A percentile compares a stretch with the other conserved stretches of the same genome.
These are phyloP conservation scores for Entomortierella lignicola DNA, from an alignment of 192 early-diverging fungal species.

Conservation along the genomic window DNA sequence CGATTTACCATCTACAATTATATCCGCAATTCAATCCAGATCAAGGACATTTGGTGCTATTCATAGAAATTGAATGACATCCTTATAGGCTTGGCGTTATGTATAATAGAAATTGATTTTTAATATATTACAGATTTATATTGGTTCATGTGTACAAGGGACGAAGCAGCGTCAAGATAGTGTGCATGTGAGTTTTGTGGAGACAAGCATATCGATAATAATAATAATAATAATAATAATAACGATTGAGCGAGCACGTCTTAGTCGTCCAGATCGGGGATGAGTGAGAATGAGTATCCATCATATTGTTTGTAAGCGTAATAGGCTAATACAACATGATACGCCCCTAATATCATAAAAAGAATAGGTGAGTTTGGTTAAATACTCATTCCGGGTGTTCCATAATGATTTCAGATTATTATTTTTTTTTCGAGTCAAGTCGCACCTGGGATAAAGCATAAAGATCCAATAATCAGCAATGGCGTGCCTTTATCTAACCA, in stretches of 20 bases:
- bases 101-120: too few relatives aligned
- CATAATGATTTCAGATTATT: too few relatives aligned
- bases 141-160: too few relatives aligned
- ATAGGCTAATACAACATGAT: constrained; percentile 65
- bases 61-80: background rate
- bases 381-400: too few relatives aligned
- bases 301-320: constrained; percentile 69
- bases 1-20: background rate
- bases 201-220: too few relatives aligned
- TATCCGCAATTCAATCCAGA: background rate
- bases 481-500: constrained; percentile 66
- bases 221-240: background rate
- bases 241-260: background rate
- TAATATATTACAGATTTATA: too few relatives aligned
- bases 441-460: constrained; percentile 67
- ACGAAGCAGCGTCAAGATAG: too few relatives aligned
- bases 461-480: constrained; percentile 63
- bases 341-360: constrained; percentile 47
- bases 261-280: constrained; percentile 57
- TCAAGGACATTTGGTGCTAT: background rate
- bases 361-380: background rate
- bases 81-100: too few relatives aligned
- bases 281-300: constrained; percentile 64
- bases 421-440: background rate
- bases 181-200: too few relatives aligned